phyloP scores from a whole-genome alignment of 2,329 filamentous ascomycete genomes.

The Fusarium subglutinans region DNA sequence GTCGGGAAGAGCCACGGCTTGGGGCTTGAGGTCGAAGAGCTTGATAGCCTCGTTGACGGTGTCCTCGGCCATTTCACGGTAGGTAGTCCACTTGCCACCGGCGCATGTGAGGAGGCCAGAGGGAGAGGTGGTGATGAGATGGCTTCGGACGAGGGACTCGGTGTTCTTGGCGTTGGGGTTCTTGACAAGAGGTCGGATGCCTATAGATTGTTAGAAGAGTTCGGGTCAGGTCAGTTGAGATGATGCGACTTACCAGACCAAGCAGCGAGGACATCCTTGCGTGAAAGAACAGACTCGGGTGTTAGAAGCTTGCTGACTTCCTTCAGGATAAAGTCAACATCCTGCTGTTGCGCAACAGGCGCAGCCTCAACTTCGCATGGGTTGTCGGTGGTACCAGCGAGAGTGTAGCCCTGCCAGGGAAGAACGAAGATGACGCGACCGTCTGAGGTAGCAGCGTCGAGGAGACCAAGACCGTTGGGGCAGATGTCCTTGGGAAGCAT shows the following conservation, averaged over 20 bases:
- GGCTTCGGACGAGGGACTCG: conserved; percentile 83
- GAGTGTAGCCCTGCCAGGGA: conserved; percentile 87
- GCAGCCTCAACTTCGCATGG: conserved; percentile 74
- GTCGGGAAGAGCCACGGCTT: conserved; percentile 64
- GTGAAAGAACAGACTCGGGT: conserved; percentile 78
- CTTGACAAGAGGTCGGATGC: conserved; percentile 80
- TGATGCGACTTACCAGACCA: conserved; percentile 71
- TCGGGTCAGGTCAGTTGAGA: fast-evolving
- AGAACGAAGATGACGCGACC: conserved; percentile 90
- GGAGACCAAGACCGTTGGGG: conserved; percentile 82
- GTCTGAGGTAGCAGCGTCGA: conserved; percentile 81
- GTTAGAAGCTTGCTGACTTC: conserved; percentile 81
- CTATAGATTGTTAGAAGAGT: conserved; percentile 41
- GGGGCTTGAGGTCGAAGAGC: conserved; percentile 68
- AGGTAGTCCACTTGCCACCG: conserved; percentile 89
- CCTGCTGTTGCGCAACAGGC: conserved; percentile 77
- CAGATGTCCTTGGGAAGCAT: conserved; percentile 83
- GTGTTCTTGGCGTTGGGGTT: conserved; percentile 85
- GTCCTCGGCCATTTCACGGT: conserved; percentile 88
- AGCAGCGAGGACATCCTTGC: conserved; percentile 79
- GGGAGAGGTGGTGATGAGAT: conserved; percentile 78
- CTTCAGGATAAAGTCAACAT: conserved; percentile 83
- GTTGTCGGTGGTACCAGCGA: conserved; percentile 84
- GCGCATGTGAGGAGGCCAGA: conserved; percentile 83
- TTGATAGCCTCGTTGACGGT: conserved; percentile 81